Conservation (phyloP, 768 basidiomycete genomes). For the Leucogyrophana mollusca region DNA sequence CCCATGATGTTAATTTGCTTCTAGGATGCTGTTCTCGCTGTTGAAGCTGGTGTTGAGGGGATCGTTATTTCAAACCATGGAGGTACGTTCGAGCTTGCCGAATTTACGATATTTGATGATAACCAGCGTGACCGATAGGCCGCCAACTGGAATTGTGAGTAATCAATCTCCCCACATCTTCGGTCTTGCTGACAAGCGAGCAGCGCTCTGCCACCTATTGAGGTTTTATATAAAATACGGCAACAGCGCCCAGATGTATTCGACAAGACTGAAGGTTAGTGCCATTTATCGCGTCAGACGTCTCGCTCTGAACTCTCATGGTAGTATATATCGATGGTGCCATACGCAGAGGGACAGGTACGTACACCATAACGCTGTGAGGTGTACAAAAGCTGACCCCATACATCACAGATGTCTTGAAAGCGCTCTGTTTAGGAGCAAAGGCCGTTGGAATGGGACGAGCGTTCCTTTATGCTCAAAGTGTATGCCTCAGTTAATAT, state of each 20-base stretch:
- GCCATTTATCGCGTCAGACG: background rate
- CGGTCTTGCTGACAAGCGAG: constrained; percentile 17
- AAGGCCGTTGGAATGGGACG: constrained; percentile 84
- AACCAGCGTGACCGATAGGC: constrained; percentile 35
- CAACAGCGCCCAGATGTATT: constrained; percentile 75
- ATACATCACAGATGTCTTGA: constrained; percentile 63
- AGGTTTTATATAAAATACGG: constrained; percentile 73
- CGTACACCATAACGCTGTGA: constrained; percentile 10
- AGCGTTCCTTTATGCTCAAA: constrained; percentile 83
- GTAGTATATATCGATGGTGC: constrained; percentile 84
- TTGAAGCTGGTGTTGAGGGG: constrained; percentile 80
- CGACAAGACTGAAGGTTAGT: constrained; percentile 62
- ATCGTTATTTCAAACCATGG: constrained; percentile 93
- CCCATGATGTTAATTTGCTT: constrained; percentile 12
- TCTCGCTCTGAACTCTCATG: background rate
- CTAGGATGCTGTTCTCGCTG: constrained; percentile 84
- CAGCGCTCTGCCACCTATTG: constrained; percentile 75
- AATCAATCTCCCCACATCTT: background rate
- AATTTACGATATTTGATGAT: background rate
- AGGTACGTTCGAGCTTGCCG: constrained; percentile 39
- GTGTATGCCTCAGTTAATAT: constrained; percentile 43
- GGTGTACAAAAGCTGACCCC: background rate
- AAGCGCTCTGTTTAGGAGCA: constrained; percentile 88
- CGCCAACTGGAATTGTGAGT: constrained; percentile 81
- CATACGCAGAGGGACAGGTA: constrained; percentile 75